Evolutionary conservation across 164 flowering plant species (phyloP), one percentile per base, ranked within the genome.

Genomic region (Vitis labrusca): DNA sequence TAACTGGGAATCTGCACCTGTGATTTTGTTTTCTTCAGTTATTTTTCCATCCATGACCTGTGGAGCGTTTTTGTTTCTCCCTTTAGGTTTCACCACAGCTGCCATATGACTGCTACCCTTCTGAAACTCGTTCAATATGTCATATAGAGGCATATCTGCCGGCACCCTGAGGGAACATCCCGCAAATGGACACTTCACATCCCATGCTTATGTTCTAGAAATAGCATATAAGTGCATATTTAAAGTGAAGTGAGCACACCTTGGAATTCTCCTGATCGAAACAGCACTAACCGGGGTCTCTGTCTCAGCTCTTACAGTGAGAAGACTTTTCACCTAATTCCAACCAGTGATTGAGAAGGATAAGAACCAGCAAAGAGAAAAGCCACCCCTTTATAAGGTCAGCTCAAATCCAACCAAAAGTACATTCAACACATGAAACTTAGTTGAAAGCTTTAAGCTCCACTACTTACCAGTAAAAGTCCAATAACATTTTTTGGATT

Each of bases 21-120:
- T 15, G 10, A 29, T 64, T 68, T 64, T 79, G 52, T 56, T 77
- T 37, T 80, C 87, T 54, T 82, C 83, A 50, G 65, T 12, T 56
- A 78, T 84, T 68, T 82, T 89, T 70, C 69, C 88, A 74, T 82
- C 86, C 59, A 58, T 61, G 14, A 47, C 54, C 3, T 73, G 65
- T 61, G 81, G 80, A 68, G 74, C 79, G 17, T 76, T 83, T 63
- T 70, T 81, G 71, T 61, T 73, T 77, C 74, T 83, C 58, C 78
- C 84, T 77, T 88, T 92, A 58, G 84, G 61, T 81, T 85, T 95
- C 79, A 93, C 97, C 13, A 95, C 99, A 79, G 99, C 99, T 19
- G 99, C 99, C 99, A 95, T 90, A 77, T 95, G 99, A 81, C 99
- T 95, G 78, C 97, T 87, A 47, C 99, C 99, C 67, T 95, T 91